phyloP scores from a whole-genome alignment of 192 early-diverging fungal genomes.

The Coemansia sp. region DNA sequence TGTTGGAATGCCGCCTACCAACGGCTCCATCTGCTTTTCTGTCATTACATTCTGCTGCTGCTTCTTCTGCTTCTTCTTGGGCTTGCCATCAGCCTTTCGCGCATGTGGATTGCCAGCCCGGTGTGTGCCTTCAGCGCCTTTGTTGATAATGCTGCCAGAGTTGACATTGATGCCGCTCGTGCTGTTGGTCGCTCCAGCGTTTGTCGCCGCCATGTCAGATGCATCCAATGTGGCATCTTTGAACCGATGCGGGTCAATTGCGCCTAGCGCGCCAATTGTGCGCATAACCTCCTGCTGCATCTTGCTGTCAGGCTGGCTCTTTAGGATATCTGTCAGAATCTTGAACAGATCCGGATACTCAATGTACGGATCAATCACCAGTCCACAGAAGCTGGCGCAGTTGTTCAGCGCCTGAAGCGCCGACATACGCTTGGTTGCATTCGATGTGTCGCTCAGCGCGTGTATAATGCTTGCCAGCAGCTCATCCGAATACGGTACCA shows the following conservation, averaged over 20 bases:
- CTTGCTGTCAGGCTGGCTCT: conserved; percentile 70
- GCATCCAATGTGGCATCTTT: conserved; percentile 6
- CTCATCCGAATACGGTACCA: conserved; percentile 76
- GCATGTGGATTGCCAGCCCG: neutral
- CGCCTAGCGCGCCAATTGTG: conserved; percentile 90
- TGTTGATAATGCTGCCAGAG: neutral
- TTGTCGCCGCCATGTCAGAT: neutral
- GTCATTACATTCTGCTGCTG: conserved; percentile 30
- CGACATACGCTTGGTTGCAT: conserved; percentile 77
- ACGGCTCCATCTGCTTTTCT: conserved; percentile 21
- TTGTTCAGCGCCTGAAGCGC: conserved; percentile 86
- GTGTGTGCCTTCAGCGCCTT: neutral
- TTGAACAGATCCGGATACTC: conserved; percentile 83
- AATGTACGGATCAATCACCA: conserved; percentile 89
- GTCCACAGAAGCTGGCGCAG: conserved; percentile 81
- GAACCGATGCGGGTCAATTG: conserved; percentile 81
- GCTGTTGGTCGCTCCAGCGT: neutral
- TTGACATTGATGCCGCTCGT: neutral
- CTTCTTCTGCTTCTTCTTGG: neutral
- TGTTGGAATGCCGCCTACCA: conserved; percentile 33
- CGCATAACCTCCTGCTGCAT: conserved; percentile 86
- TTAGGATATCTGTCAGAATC: conserved; percentile 76
- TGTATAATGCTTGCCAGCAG: conserved; percentile 87
- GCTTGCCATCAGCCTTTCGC: neutral
- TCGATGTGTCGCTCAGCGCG: conserved; percentile 85